Evolutionary conservation across 345 rosid species (phyloP), one percentile per base, ranked within the genome.

Genomic region (Toxicodendron radicans): DNA sequence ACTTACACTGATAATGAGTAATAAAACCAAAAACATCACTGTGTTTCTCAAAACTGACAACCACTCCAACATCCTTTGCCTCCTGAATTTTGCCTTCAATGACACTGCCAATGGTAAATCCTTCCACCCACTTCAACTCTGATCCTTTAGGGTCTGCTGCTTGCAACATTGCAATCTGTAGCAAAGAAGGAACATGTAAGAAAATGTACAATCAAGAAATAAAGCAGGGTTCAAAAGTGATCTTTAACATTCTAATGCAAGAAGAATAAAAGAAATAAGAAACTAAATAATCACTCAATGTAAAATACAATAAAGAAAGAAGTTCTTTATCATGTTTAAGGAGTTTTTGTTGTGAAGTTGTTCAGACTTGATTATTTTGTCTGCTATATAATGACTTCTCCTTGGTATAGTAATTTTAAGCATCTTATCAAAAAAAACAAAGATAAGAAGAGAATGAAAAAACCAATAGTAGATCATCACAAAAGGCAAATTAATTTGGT

Each of bases 11-110:
- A 76, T 87, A 73, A 59, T 87, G 85, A 54, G 98, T 80, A 83
- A 95, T 81, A 78, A 93, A 95, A 76, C 99, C 99, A 43, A 89
- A 78, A 73, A 93, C 86, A 56, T 91, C 89, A 64, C 79, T 71
- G 76, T 80, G 78, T 71, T 87, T 78, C 20, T 86, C 89, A 73
- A 95, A 93, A 74, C 89, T 87, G 74, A 95, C 91, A 46, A 91
- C 89, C 24, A 87, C 89, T 68, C 99, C 99, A 63, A 83, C 82
- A 65, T 93, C 97, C 81, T 93, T 91, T 67, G 80, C 80, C 85
- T 93, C 93, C 64, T 84, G 85, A 73, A 91, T 76, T 82, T 83
- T 88, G 76, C 94, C 98, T 79, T 93, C 93, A 74, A 90, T 53
- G 38, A 84, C 67, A 64, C 87, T 79, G 69, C 98, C 99, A 80